phyloP scores from a whole-genome alignment of 2,329 filamentous ascomycete species.

The Fusarium torulosum region DNA sequence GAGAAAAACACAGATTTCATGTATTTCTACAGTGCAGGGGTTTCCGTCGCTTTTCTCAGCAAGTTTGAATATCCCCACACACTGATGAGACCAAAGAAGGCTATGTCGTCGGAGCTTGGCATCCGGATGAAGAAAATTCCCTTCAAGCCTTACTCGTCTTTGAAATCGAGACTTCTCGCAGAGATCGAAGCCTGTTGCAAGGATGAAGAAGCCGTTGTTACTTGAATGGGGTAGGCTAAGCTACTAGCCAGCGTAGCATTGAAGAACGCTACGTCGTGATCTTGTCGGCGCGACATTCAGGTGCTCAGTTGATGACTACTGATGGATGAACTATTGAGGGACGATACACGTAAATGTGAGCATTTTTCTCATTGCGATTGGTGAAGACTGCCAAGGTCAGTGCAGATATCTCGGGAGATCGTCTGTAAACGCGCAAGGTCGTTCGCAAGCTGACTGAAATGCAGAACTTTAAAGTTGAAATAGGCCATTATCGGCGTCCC shows the following conservation, averaged over 20 bases:
- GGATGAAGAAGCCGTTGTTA: background rate
- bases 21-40: slow-evolving; percentile 39
- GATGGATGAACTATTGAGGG: background rate
- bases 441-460: background rate
- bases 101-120: slow-evolving; percentile 8
- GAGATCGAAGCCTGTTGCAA: slow-evolving; percentile 9
- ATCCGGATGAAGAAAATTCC: slow-evolving; percentile 26
- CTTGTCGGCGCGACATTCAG: slow-evolving; percentile 13
- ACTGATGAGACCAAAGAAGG: slow-evolving; percentile 3
- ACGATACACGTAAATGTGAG: background rate
- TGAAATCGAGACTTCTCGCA: slow-evolving; percentile 28
- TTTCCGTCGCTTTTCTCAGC: slow-evolving; percentile 35
- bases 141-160: slow-evolving; percentile 36
- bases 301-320: background rate
- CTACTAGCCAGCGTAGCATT: background rate
- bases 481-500: slow-evolving; percentile 12
- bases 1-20: slow-evolving; percentile 37
- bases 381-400: slow-evolving; percentile 3
- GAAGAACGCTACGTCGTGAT: background rate
- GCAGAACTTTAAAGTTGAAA: slow-evolving; percentile 3
- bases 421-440: background rate
- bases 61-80: slow-evolving; percentile 44
- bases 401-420: slow-evolving; percentile 7
- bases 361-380: background rate
- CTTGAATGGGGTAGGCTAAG: background rate